Evolutionary conservation across 78 protist species (phyloP), one percentile per base, ranked within the genome.

Genomic region (Cavenderia fasciculata): DNA sequence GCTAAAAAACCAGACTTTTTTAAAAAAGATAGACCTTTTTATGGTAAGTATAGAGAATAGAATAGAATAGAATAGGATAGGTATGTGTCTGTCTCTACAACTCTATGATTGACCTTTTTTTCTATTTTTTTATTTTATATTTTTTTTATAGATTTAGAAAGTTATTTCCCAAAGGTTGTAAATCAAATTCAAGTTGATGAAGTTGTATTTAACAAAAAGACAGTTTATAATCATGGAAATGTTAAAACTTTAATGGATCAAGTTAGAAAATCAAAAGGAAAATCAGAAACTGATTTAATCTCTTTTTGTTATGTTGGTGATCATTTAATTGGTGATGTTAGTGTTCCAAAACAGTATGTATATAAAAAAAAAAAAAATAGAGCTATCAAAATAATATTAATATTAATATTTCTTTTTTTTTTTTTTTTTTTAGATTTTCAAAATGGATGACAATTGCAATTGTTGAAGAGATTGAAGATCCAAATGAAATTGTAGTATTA

Each of bases 271-370:
- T 8, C 14, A 16, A 21, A 41, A 5, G 23, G 10, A 12, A 65
- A 82, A 56, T 10, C 36, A 29, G 68, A 74, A 7, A n/a, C n/a
- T n/a, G n/a, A n/a, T n/a, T n/a, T n/a, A n/a, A 47, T 82, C n/a
- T 68, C 78, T 56, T 82, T 82, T 40, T 82, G 90, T 69, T 82
- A 68, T 43, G 90, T 82, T 40, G 90, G 90, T 69, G 90, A 82
- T 68, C 72, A 82, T 82, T 6, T 82, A 8, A 56, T 82, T 2
- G 68, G 78, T 31, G 90, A 82, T 68, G 65, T 82, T 21, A 63
- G 62, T 10, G 68, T 70, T 19, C 90, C 90, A 40, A 82, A 82
- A 54, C 51, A 68, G 56, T 74, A 57, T 40, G 86, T 75, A 46
- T 52, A 19, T 14, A n/a, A 18, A 3, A 12, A 31, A 38, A 36